Evolutionary conservation across 352 stramenopile genomes (phyloP), one percentile per base, ranked within the genome.

Genomic region (Pythium periplocum): DNA sequence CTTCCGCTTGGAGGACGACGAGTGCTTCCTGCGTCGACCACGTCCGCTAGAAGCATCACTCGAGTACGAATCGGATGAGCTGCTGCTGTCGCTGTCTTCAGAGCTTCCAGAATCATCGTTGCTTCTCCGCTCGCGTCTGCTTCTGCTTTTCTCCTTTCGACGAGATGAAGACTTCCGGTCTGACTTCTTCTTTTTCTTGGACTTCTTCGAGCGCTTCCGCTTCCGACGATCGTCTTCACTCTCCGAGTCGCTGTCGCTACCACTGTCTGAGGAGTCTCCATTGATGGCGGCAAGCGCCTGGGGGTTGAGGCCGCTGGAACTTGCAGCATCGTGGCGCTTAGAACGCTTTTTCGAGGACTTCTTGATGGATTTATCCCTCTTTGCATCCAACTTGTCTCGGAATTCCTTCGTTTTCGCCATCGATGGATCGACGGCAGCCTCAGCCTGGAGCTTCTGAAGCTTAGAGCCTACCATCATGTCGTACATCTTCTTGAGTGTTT

Each of bases 401-500:
- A 86, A 90, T 9, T 69, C 65, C 47, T 72, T 64, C 8, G 69
- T 61, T 58, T 73, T 70, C 44, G 74, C 56, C 12, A 33, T 51
- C 2, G 61, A 72, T 53, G 64, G 58, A 56, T 88, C 75, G 30
- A 63, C 48, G 40, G 66, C 58, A 8, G 69, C 71, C 48, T 87
- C 73, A 6, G 72, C 75, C 62, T 87, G 71, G 37, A 90, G 74
- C 59, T 86, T 88, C 59, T 86, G 69, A 26, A 90, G 58, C 56
- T 90, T 87, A 30, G 71, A 65, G 6, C 71, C 72, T 17, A 90
- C 75, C 36, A 88, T 66, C 61, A 83, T 54, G 48, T 90, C 78
- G 62, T 88, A 90, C 56, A 90, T 87, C 55, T 90, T 90, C 57
- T 86, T 57, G 33, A 90, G 61, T 47, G 78, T 90, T 8, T 73